Base-by-base conservation (phyloP, 306 rosid species). In the Sicyos edulis region DNA sequence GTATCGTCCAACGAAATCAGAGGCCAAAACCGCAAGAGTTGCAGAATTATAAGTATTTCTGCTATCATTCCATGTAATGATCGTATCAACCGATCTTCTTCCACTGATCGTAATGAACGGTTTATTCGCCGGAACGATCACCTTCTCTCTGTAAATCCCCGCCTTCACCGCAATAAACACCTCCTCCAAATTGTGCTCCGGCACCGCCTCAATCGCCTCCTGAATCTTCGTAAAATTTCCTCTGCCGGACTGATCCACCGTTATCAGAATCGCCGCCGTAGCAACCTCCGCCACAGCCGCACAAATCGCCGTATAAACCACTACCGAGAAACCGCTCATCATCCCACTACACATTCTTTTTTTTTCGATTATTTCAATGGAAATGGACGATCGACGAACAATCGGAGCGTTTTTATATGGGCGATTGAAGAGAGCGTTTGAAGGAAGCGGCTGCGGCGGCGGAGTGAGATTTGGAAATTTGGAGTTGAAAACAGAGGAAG, bases 21-120 rank as follows among this genome's bases (percentile, higher is more conserved):
- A 75, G 20, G 87, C 90, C 70, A 83, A 54, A 22, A 83, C 86
- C 2, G 72, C 53, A 14, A 86, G 62, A 17, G 86, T 83, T 4
- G 86, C 76, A 11, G 85, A 83, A 0, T 70, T 82, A 22, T 76
- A 81, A 6, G 84, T 81, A 4, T 44, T 75, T 7, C 74, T 83
- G 3, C 78, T 26, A 16, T 83, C 82, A 37, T 79, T 81, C 87
- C 90, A 83, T 65, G 81, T 77, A 2, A 86, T 66, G n/a, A 83
- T 22, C 1, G 87, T 83, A 52, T 64, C 54, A 0, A 21, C 19
- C 52, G 78, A 74, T 3, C 29, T 77, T 22, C 75, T 75, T 32
- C 90, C 90, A 22, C 84, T 83, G 8, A 86, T 26, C 4, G 87
- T 86, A 4, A 86, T 81, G 61, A 62, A 86, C 44, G 90, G 87